Evolutionary conservation across 176 grass and related monocot species (phyloP).

Genomic region (Aegilops sharonensis): DNA sequence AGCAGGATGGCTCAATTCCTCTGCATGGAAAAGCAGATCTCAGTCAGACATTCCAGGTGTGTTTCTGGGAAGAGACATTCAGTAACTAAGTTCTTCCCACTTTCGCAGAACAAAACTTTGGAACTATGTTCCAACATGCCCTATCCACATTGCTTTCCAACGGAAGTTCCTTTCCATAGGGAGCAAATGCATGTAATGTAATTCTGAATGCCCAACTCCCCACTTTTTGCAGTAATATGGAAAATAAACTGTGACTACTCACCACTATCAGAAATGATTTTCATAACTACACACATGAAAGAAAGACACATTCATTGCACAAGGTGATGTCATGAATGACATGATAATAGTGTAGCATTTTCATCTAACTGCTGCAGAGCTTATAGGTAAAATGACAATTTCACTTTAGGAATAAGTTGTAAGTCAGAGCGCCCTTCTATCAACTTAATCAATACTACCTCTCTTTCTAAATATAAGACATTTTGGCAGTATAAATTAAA

Average conservation of each 20-base stretch:
- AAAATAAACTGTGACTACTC: not conserved
- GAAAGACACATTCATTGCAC: not conserved
- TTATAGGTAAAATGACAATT: not conserved
- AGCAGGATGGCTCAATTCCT: constrained; percentile 68
- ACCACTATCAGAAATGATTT: constrained; percentile 22
- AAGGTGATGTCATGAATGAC: constrained; percentile 2
- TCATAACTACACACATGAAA: not conserved
- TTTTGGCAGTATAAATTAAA: too few relatives aligned
- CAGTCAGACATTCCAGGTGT: constrained; percentile 7
- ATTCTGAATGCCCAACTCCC: not conserved
- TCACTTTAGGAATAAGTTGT: not conserved
- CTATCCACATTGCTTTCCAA: not conserved
- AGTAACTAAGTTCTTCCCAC: constrained; percentile 9
- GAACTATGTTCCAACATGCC: constrained; percentile 1
- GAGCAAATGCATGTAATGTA: not conserved
- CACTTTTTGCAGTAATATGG: constrained; percentile 7
- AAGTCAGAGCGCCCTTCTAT: not conserved
- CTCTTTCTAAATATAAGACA: too few relatives aligned
- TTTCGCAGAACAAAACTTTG: not conserved
- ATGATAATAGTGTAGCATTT: constrained; percentile 3
- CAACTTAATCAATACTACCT: constrained; percentile 1
- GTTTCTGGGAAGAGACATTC: not conserved
- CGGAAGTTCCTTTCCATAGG: not conserved
- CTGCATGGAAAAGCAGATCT: constrained; percentile 44
- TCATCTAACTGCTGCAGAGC: constrained; percentile 4